Conservation (phyloP, 495 filamentous ascomycete species). For the Podospora pseudoanserina region DNA sequence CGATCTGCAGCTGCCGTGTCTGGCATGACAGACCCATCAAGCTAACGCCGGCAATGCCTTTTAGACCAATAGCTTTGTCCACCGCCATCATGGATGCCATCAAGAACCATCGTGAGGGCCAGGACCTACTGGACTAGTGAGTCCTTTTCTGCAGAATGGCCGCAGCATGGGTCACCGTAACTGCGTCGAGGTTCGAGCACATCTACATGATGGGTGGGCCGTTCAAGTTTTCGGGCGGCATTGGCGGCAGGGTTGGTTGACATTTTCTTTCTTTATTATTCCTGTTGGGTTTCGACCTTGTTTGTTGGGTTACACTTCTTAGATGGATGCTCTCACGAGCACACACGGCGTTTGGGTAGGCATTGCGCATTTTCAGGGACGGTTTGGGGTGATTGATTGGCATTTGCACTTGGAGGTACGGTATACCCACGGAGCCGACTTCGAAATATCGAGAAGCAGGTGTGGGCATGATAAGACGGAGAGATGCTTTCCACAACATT, state of each 20-base stretch:
- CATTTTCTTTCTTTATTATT: not conserved
- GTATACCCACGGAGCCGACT: not conserved
- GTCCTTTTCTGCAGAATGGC: not conserved
- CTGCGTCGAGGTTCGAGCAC: not conserved
- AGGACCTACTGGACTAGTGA: slow-evolving; percentile 28
- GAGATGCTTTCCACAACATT: not conserved
- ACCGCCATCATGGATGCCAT: slow-evolving; percentile 29
- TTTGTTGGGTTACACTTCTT: not conserved
- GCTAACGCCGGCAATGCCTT: slow-evolving; percentile 2
- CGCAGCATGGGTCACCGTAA: not conserved
- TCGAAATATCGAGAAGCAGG: too few species aligned
- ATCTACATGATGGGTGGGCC: not conserved
- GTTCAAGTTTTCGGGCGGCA: not conserved
- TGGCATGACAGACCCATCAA: slow-evolving; percentile 2
- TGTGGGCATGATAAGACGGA: not conserved
- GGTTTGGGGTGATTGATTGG: not conserved
- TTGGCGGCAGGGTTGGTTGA: not conserved
- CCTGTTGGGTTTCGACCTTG: not conserved
- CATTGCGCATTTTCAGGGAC: not conserved
- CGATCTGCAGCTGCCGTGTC: not conserved
- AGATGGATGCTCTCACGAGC: slow-evolving; percentile 5
- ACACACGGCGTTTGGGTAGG: slow-evolving; percentile 5
- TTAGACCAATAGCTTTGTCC: slow-evolving; percentile 22
- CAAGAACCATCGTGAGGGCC: slow-evolving; percentile 31
- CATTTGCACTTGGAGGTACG: not conserved